Conservation (phyloP, 805 yeast species). For the Teunomyces funiuensis region DNA sequence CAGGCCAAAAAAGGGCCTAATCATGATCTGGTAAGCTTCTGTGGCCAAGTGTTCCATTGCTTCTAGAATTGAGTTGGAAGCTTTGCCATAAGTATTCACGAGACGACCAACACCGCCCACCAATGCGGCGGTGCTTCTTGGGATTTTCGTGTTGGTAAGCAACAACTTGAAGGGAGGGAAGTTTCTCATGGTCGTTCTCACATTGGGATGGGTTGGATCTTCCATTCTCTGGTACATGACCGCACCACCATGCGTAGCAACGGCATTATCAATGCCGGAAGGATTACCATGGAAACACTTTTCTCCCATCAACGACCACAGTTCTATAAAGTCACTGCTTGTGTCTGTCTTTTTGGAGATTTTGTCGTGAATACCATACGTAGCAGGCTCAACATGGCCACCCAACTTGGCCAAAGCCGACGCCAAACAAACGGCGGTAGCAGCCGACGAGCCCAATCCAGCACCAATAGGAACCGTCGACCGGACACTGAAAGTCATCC, state of each 20-base stretch:
- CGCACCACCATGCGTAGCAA: constrained; percentile 95
- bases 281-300: constrained; percentile 96
- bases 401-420: constrained; percentile 69
- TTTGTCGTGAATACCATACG: constrained; percentile 32
- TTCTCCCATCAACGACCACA: constrained; percentile 92
- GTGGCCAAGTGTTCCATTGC: constrained; percentile 74
- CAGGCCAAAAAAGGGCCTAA: constrained; percentile 49
- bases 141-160: constrained; percentile 82
- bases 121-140: constrained; percentile 80
- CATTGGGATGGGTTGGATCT: constrained; percentile 52
- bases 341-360: constrained; percentile 22
- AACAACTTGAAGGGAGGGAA: constrained; percentile 75
- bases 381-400: constrained; percentile 47
- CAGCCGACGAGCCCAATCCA: constrained; percentile 93
- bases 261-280: constrained; percentile 94
- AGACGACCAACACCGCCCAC: constrained; percentile 73
- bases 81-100: constrained; percentile 51
- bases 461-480: constrained; percentile 95
- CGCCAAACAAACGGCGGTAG: constrained; percentile 80
- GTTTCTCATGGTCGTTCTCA: constrained; percentile 64
- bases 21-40: constrained; percentile 69
- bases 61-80: constrained; percentile 59
- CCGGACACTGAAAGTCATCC: constrained; percentile 62
- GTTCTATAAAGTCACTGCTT: constrained; percentile 60
- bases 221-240: constrained; percentile 76